Conservation (phyloP, 495 filamentous ascomycete species). For the Neurospora sp. region DNA sequence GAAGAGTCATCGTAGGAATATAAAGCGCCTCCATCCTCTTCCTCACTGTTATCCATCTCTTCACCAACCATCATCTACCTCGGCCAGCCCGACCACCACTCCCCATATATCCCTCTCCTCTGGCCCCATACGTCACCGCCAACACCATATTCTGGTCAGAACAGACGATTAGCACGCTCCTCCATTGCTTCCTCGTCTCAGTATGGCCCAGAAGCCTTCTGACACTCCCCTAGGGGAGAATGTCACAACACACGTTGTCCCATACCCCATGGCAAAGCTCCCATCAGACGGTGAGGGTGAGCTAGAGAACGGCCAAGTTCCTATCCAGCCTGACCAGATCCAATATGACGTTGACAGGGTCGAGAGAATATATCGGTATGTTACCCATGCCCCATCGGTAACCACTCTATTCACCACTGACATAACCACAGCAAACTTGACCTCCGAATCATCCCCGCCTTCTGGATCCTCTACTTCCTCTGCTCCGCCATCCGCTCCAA, state of each 20-base stretch:
- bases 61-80: neutral
- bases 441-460: slow-evolving; percentile 75
- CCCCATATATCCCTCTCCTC: neutral
- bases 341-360: slow-evolving; percentile 45
- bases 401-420: neutral
- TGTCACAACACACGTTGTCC: neutral
- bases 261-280: slow-evolving; percentile 9
- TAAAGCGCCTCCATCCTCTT: neutral
- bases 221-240: slow-evolving; percentile 12
- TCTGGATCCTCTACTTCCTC: slow-evolving; percentile 90
- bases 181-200: slow-evolving; percentile 43
- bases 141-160: slow-evolving; percentile 13
- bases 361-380: slow-evolving; percentile 54
- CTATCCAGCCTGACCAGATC: slow-evolving; percentile 12
- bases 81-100: slow-evolving; percentile 1
- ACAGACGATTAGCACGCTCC: slow-evolving; percentile 37
- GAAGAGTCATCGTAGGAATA: neutral
- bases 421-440: slow-evolving; percentile 55
- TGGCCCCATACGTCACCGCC: neutral
- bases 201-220: slow-evolving; percentile 28
- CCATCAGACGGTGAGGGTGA: slow-evolving; percentile 6
- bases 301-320: slow-evolving; percentile 6
- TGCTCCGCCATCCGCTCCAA: slow-evolving; percentile 87
- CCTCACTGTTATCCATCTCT: neutral
- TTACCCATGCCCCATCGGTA: neutral